Conservation (phyloP, 2,329 filamentous ascomycete genomes). For the Ascochyta viciae-villosae region DNA sequence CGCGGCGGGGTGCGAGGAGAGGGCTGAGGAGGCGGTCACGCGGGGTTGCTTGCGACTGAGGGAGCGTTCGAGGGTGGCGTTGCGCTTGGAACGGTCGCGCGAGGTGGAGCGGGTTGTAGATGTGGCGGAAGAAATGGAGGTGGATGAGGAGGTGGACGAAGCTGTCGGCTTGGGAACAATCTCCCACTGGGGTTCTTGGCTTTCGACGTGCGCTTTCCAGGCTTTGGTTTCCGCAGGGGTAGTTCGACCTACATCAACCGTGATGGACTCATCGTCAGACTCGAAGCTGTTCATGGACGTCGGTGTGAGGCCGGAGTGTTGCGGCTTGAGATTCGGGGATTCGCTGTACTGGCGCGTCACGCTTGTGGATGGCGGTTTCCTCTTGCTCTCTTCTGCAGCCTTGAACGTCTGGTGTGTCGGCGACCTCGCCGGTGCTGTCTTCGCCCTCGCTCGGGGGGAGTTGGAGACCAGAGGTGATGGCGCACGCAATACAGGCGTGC, state of each 20-base stretch:
- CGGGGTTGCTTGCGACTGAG: constrained; percentile 26
- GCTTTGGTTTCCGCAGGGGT: constrained; percentile 19
- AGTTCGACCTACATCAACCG: constrained; percentile 32
- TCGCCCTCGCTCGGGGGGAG: constrained; percentile 33
- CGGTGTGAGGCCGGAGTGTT: constrained; percentile 32
- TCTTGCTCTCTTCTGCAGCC: constrained; percentile 7
- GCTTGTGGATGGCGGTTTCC: constrained; percentile 12
- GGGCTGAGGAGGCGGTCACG: constrained; percentile 37
- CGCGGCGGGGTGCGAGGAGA: constrained; percentile 35
- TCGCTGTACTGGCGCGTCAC: constrained; percentile 12
- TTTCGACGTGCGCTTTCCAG: constrained; percentile 32
- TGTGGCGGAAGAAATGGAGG: background rate
- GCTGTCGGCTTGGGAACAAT: constrained; percentile 29
- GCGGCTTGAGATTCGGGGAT: constrained; percentile 23
- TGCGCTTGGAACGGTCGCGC: background rate
- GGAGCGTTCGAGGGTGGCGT: constrained; percentile 3
- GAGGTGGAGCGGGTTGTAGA: constrained; percentile 3
- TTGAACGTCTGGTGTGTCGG: constrained; percentile 36
- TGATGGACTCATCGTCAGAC: constrained; percentile 40
- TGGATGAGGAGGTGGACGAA: constrained; percentile 2
- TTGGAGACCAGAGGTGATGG: constrained; percentile 35
- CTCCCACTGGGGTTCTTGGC: constrained; percentile 43
- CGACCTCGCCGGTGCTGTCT: constrained; percentile 40
- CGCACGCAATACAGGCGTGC: constrained; percentile 23
- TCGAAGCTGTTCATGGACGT: constrained; percentile 39